Evolutionary conservation across 1,284 basidiomycete species (phyloP).

Genomic region (Ustilago loliicola): DNA sequence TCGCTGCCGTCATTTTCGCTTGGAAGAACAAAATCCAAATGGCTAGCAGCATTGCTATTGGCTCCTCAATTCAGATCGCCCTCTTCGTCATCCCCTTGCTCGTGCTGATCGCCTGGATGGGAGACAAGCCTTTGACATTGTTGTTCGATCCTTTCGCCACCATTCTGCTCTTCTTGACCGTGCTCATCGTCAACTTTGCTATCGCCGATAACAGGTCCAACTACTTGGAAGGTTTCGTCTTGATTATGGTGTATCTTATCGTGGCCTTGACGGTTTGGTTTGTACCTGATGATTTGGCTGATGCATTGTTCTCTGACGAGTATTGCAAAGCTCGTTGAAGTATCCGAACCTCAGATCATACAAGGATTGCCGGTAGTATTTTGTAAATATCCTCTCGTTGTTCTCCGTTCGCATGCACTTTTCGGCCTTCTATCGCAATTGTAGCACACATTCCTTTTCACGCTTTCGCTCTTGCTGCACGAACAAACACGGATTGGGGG

Average conservation of each 20-base stretch:
- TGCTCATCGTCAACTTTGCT: conserved; percentile 61
- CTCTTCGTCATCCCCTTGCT: conserved; percentile 64
- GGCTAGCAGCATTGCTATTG: conserved; percentile 60
- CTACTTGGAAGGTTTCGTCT: conserved; percentile 59
- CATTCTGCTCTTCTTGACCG: conserved; percentile 59
- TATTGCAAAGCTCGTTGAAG: conserved; percentile 25
- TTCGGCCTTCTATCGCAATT: too few relatives aligned
- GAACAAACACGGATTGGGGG: too few relatives aligned
- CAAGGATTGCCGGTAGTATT: not conserved
- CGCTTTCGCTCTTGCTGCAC: too few relatives aligned
- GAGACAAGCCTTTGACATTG: conserved; percentile 56
- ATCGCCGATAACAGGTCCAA: conserved; percentile 61
- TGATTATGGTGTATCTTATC: conserved; percentile 61
- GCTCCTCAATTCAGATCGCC: conserved; percentile 63
- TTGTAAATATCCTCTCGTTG: conserved; percentile 2
- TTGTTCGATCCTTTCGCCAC: conserved; percentile 65
- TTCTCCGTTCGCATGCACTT: not conserved
- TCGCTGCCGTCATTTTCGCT: conserved; percentile 60
- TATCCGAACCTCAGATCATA: not conserved
- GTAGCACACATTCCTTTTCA: too few relatives aligned
- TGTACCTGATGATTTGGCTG: conserved; percentile 48
- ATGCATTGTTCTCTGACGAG: conserved; percentile 39
- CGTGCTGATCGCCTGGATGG: conserved; percentile 65
- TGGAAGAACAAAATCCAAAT: conserved; percentile 66
- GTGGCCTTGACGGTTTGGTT: conserved; percentile 59